phyloP scores from a whole-genome alignment of 164 flowering plant species.

The Liriodendron chinense region DNA sequence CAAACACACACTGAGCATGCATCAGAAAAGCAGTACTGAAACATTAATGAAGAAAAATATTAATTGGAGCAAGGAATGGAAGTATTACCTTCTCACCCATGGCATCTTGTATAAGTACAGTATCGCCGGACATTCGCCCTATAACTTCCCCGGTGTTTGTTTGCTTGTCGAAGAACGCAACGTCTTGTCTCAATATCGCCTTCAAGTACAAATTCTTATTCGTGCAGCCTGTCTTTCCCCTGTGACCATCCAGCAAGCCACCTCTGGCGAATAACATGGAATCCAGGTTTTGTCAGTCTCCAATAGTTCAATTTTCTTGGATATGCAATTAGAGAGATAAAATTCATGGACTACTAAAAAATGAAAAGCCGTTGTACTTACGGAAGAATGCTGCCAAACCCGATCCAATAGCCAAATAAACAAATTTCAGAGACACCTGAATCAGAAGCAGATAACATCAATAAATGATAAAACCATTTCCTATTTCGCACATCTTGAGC shows the following conservation, averaged over 20 bases:
- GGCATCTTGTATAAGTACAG: constrained; percentile 64
- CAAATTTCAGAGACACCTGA: constrained; percentile 44
- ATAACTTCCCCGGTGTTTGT: constrained; percentile 55
- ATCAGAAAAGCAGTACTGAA: no score
- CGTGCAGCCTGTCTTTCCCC: constrained; percentile 63
- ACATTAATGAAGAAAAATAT: no score
- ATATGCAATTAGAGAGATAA: neutral
- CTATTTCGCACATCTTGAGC: no score
- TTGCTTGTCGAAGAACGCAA: constrained; percentile 55
- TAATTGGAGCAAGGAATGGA: neutral
- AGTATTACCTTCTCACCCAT: constrained; percentile 60
- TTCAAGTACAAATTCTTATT: constrained; percentile 46
- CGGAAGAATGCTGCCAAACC: constrained; percentile 47
- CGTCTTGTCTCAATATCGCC: constrained; percentile 56
- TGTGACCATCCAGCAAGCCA: constrained; percentile 59
- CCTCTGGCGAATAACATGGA: constrained; percentile 35
- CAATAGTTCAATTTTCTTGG: neutral
- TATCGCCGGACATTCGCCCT: constrained; percentile 57
- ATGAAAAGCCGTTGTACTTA: constrained; percentile 24
- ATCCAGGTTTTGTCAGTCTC: constrained; percentile 4
- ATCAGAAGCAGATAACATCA: constrained; percentile 7
- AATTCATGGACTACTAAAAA: neutral
- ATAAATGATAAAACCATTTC: neutral
- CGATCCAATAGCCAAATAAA: constrained; percentile 47
- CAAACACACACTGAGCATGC: no score